Evolutionary conservation across 805 yeast genomes (phyloP).

Genomic region (Sugiyamaella valdiviana): DNA sequence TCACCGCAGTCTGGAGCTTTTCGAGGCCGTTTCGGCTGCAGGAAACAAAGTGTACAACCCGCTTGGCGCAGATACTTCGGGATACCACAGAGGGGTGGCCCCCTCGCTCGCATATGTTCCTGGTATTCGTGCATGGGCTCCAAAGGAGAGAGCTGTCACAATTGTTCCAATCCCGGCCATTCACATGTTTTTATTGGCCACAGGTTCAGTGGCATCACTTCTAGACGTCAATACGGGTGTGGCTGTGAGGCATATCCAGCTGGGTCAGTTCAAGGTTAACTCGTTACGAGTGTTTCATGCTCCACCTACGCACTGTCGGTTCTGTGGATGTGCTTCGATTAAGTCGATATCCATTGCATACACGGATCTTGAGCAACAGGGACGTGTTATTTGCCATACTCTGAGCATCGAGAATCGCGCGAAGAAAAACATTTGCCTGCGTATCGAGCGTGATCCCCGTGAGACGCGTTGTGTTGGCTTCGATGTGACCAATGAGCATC

Average conservation of each 20-base stretch:
- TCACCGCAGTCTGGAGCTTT: conserved; percentile 44
- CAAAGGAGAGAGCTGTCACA: conserved; percentile 1
- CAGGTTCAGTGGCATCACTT: conserved; percentile 30
- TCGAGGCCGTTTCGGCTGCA: conserved; percentile 28
- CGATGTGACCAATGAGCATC: conserved; percentile 64
- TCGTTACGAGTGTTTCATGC: conserved; percentile 68
- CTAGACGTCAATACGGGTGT: conserved; percentile 76
- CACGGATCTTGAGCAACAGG: conserved; percentile 47
- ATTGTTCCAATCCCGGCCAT: conserved; percentile 23
- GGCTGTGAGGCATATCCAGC: conserved; percentile 51
- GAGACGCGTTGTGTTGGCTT: conserved; percentile 88
- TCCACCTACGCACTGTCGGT: conserved; percentile 81
- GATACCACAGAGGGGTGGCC: not conserved
- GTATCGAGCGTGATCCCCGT: conserved; percentile 89
- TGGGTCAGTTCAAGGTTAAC: conserved; percentile 56
- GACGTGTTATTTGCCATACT: conserved; percentile 63
- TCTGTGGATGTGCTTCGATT: conserved; percentile 85
- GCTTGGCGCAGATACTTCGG: not conserved
- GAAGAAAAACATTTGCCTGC: conserved; percentile 70
- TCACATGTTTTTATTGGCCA: conserved; percentile 23
- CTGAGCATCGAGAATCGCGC: conserved; percentile 67
- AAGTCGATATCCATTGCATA: conserved; percentile 67
- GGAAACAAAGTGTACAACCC: not conserved
- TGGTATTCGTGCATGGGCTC: conserved; percentile 11
- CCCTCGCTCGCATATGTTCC: conserved; percentile 6